Percentiles rank a stretch among this genome's conserved stretches.
Conservation (phyloP, 176 grass and related monocot genomes). For the Rhynchospora tenuis region DNA sequence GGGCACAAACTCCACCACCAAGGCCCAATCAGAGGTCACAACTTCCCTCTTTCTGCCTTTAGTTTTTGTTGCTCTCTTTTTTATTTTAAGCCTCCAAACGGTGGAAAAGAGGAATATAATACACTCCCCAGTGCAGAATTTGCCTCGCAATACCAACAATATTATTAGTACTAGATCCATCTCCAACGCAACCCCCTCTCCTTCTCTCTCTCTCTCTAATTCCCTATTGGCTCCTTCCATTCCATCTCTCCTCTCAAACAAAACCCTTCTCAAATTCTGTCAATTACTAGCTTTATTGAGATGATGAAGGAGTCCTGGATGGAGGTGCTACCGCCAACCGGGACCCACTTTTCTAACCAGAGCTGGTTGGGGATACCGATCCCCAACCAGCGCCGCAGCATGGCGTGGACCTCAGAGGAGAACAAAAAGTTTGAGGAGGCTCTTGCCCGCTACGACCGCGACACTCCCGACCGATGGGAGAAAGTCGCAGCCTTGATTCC, state of each 20-base stretch:
- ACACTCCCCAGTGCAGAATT: conserved; percentile 8
- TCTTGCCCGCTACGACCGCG: conserved; percentile 49
- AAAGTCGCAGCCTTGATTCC: conserved; percentile 52
- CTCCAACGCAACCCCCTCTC: conserved; percentile 31
- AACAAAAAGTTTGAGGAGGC: conserved; percentile 90
- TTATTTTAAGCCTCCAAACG: conserved; percentile 34
- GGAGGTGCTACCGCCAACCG: conserved; percentile 48
- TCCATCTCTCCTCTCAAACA: not conserved
- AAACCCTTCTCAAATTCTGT: not conserved
- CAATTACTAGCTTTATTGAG: not conserved
- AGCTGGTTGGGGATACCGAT: conserved; percentile 24
- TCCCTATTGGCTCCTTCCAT: conserved; percentile 1
- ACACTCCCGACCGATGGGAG: conserved; percentile 70
- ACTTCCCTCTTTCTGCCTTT: conserved; percentile 1
- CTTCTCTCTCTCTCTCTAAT: conserved; percentile 16
- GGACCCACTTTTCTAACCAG: conserved; percentile 44
- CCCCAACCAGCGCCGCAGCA: not conserved
- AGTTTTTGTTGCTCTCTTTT: conserved; percentile 8
- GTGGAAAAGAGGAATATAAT: conserved; percentile 38
- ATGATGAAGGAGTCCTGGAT: conserved; percentile 77
- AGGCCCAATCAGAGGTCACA: conserved; percentile 49
- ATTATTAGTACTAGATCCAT: conserved; percentile 46
- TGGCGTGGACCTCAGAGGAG: conserved; percentile 61
- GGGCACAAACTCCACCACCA: conserved; percentile 54
- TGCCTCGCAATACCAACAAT: not conserved